Evolutionary conservation across 2,329 filamentous ascomycete species (phyloP), one percentile per base, ranked within the genome.

Genomic region (Paraphoma sp.): DNA sequence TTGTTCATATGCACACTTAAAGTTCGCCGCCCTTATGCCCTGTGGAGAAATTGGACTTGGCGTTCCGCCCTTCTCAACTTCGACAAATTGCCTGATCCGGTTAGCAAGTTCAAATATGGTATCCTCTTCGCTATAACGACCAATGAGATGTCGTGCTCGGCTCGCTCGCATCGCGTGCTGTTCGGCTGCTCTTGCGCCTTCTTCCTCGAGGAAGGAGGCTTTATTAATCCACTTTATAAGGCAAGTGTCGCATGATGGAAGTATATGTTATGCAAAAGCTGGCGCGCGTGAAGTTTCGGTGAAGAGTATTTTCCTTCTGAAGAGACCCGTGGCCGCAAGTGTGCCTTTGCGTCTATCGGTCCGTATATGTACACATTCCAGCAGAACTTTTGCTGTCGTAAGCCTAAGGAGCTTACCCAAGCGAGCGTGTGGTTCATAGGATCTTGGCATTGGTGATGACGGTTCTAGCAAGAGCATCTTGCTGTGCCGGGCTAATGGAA

Each of bases 71-170:
- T 59, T 57, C 44, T 56, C 18, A 45, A 31, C 29, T 38, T 50
- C 41, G 38, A 58, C 56, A 56, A 38, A 38, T 59, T 61, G 47
- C 56, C 55, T 45, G 16, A 53, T 51, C 18, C 14, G 52, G 49
- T 50, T 61, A 61, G 58, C n/a, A 14, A 36, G 33, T 10, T 7
- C 33, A 36, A 10, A 36, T 3, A 14, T 36, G 33, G 33, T 36
- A 10, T 10, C 6, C 10, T 6, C 2, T 23, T 23, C 23, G 23
- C 23, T 23, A 23, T 23, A 23, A 23, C 5, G 5, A 23, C 23
- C 23, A 23, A 23, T 23, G 23, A 23, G 5, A 23, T 23, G 6
- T 12, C 9, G 12, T 28, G 36, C 38, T 6, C 30, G 36, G 14
- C 2, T 16, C 28, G 46, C 30, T 18, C 18, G 4, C 16, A 18